phyloP scores from a whole-genome alignment of 495 filamentous ascomycete genomes.

The Xylaria telfairii region DNA sequence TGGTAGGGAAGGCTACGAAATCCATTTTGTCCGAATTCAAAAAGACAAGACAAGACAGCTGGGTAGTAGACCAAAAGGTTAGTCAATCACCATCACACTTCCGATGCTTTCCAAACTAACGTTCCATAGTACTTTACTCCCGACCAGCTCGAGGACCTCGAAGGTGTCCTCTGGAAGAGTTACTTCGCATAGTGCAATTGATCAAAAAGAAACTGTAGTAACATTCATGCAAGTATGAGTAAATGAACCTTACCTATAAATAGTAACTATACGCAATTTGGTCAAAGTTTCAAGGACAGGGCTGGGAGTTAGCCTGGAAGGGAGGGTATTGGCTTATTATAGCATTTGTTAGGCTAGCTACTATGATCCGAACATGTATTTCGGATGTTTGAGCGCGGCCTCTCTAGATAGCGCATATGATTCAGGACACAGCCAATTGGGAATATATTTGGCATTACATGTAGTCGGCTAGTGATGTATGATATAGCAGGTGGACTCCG shows the following conservation, averaged over 20 bases:
- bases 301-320: background rate
- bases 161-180: slow-evolving; percentile 98
- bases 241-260: background rate
- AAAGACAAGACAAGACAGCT: slow-evolving; percentile 99
- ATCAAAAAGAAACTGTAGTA: background rate
- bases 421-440: slow-evolving; percentile 8
- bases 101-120: slow-evolving; percentile 37
- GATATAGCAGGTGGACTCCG: background rate
- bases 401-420: background rate
- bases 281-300: background rate
- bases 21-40: slow-evolving; percentile 95
- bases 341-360: background rate
- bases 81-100: slow-evolving; percentile 28
- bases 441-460: slow-evolving; percentile 4
- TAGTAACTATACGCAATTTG: background rate
- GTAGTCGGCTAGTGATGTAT: background rate
- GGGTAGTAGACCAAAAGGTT: slow-evolving; percentile 97
- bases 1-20: slow-evolving; percentile 98
- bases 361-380: background rate
- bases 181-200: slow-evolving; percentile 78
- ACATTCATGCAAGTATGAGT: background rate
- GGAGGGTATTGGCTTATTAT: background rate
- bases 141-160: slow-evolving; percentile 93
- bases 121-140: slow-evolving; percentile 78
- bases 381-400: background rate